A percentile compares a stretch with the other conserved stretches of the same genome.
These are phyloP conservation scores for Fusarium graminum DNA, from an alignment of 2,329 filamentous ascomycete genomes.

Conservation along the genomic window DNA sequence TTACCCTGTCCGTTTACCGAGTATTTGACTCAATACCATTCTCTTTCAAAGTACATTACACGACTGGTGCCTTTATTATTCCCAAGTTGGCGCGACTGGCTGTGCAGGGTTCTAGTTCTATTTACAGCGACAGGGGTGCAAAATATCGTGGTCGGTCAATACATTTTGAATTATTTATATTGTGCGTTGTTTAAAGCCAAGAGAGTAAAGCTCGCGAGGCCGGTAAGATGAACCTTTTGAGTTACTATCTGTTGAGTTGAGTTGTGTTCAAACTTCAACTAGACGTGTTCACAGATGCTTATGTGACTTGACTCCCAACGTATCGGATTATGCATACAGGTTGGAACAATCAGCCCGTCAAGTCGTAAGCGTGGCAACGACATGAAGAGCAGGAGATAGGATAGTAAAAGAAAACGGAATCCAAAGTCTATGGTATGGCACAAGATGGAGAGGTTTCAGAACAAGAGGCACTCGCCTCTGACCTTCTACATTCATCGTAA, in stretches of 20 bases:
- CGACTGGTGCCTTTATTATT: slow-evolving; percentile 12
- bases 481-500: neutral
- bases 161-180: slow-evolving; percentile 7
- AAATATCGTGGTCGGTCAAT: slow-evolving; percentile 13
- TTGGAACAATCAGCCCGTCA: neutral
- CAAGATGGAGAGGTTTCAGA: neutral
- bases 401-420: neutral
- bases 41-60: slow-evolving; percentile 3
- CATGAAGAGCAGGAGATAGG: neutral
- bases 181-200: neutral
- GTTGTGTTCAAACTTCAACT: neutral
- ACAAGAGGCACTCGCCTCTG: neutral
- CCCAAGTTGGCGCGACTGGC: slow-evolving; percentile 16
- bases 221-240: neutral
- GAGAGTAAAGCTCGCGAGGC: neutral
- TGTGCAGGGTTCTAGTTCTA: slow-evolving; percentile 28
- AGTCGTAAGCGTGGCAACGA: neutral
- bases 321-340: neutral
- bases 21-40: slow-evolving; percentile 2
- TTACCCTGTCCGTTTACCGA: slow-evolving; percentile 4
- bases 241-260: neutral
- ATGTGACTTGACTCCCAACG: neutral
- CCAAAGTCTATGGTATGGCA: neutral
- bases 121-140: slow-evolving; percentile 16
- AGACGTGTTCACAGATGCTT: neutral